Conservation (phyloP, 805 yeast genomes). For the Candida koratica region DNA sequence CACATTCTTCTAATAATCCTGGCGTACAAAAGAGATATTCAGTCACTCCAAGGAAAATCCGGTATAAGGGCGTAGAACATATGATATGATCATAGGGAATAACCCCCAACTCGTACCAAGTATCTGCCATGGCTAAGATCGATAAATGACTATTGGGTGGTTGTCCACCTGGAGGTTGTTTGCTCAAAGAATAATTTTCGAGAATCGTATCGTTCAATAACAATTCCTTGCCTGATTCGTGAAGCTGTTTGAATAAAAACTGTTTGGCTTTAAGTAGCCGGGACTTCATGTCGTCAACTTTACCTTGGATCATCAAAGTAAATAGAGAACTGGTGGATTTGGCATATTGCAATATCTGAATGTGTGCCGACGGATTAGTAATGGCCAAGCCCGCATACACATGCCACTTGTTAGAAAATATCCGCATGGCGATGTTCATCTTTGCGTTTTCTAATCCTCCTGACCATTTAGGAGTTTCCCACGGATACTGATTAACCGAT, state of each 20-base stretch:
- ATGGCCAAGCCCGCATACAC: constrained; percentile 97
- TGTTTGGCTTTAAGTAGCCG: constrained; percentile 66
- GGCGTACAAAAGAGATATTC: constrained; percentile 88
- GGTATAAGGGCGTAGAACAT: constrained; percentile 87
- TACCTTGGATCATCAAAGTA: constrained; percentile 74
- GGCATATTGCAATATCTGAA: constrained; percentile 86
- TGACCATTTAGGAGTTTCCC: constrained; percentile 81
- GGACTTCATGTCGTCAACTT: constrained; percentile 50
- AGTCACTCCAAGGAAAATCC: constrained; percentile 90
- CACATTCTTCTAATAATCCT: constrained; percentile 72
- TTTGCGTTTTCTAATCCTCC: constrained; percentile 97
- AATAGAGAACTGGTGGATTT: constrained; percentile 78
- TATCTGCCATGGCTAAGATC: constrained; percentile 84
- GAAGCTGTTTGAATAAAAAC: constrained; percentile 69
- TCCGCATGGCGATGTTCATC: constrained; percentile 85
- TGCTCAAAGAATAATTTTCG: constrained; percentile 74
- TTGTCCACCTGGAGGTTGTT: constrained; percentile 60
- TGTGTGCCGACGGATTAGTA: constrained; percentile 91
- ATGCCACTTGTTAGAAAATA: constrained; percentile 93
- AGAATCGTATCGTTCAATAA: constrained; percentile 74
- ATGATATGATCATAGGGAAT: constrained; percentile 96
- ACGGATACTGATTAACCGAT: constrained; percentile 76
- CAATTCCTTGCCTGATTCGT: constrained; percentile 45
- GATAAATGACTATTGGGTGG: constrained; percentile 89
- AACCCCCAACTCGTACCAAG: constrained; percentile 82